A percentile compares a stretch with the other conserved stretches of the same genome.
Evolutionary conservation across 805 yeast species (phyloP).

Genomic region (Komagataella mondaviorum): DNA sequence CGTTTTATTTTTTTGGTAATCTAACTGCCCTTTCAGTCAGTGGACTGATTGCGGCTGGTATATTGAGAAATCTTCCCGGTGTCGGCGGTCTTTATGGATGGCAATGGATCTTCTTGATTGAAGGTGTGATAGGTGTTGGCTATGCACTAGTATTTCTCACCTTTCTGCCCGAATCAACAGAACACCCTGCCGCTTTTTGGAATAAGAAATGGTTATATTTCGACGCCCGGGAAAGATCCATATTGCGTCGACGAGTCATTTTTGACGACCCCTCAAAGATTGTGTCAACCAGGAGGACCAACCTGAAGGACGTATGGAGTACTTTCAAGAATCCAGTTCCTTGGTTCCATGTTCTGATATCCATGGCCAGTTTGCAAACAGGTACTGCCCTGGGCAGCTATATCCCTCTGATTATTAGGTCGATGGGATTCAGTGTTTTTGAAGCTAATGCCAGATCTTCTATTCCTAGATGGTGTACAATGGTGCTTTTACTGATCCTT

Average conservation of each 20-base stretch:
- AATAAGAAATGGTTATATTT: constrained; percentile 21
- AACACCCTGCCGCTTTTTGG: constrained; percentile 15
- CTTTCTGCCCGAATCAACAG: constrained; percentile 20
- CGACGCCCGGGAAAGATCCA: constrained; percentile 39
- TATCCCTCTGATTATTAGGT: constrained; percentile 32
- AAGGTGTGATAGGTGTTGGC: constrained; percentile 26
- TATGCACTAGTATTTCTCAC: constrained; percentile 17
- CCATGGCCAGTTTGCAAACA: constrained; percentile 38
- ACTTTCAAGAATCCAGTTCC: constrained; percentile 21
- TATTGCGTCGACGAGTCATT: constrained; percentile 41
- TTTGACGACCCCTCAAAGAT: constrained; percentile 56
- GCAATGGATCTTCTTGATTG: constrained; percentile 39
- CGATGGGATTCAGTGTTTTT: constrained; percentile 38
- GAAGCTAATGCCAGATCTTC: constrained; percentile 37
- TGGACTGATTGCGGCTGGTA: constrained; percentile 23
- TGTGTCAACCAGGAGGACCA: constrained; percentile 48
- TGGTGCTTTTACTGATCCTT: constrained; percentile 19
- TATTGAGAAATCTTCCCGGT: constrained; percentile 22
- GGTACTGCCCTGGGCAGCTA: constrained; percentile 20
- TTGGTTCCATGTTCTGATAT: constrained; percentile 17
- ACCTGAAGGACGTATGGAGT: constrained; percentile 21
- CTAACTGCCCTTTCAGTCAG: constrained; percentile 23
- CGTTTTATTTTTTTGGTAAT: constrained; percentile 22
- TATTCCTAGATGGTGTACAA: constrained; percentile 28
- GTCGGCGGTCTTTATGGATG: constrained; percentile 26